phyloP scores from a whole-genome alignment of 257 asterid species.

The Solanum chaucha region DNA sequence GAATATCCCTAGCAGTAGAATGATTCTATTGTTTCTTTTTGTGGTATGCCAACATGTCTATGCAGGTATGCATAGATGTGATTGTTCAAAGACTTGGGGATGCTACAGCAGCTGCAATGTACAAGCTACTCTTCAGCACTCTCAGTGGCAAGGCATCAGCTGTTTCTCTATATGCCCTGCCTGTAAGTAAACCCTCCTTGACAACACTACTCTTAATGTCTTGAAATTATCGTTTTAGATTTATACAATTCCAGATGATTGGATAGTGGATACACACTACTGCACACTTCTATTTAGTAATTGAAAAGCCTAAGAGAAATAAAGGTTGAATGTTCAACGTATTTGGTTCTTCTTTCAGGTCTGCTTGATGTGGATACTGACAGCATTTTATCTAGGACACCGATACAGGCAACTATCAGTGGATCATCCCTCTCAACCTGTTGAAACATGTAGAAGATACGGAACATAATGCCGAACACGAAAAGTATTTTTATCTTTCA shows the following conservation, averaged over 20 bases:
- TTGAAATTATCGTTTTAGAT: not conserved
- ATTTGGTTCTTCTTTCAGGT: constrained; percentile 30
- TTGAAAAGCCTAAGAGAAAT: not conserved
- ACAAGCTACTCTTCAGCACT: constrained; percentile 62
- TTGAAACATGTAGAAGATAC: constrained; percentile 14
- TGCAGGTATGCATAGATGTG: constrained; percentile 91
- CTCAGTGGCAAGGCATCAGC: constrained; percentile 49
- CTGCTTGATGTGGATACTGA: constrained; percentile 57
- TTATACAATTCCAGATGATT: not conserved
- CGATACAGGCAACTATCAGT: constrained; percentile 55
- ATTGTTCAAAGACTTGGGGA: constrained; percentile 95
- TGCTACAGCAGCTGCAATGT: constrained; percentile 95
- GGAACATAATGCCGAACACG: not conserved
- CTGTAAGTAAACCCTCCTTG: constrained; percentile 37
- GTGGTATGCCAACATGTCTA: not conserved
- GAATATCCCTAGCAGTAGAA: not conserved
- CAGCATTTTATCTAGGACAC: constrained; percentile 63
- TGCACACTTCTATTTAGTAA: not conserved
- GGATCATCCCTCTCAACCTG: constrained; percentile 27
- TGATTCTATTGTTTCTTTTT: not conserved
- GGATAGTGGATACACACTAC: not conserved
- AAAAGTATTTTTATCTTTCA: not conserved
- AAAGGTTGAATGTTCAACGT: not conserved
- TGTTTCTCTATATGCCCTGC: constrained; percentile 62
- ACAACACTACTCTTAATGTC: not conserved